These are phyloP conservation scores for Xylariales sp. DNA, from an alignment of 2,329 filamentous ascomycete genomes.

Conservation along the genomic window DNA sequence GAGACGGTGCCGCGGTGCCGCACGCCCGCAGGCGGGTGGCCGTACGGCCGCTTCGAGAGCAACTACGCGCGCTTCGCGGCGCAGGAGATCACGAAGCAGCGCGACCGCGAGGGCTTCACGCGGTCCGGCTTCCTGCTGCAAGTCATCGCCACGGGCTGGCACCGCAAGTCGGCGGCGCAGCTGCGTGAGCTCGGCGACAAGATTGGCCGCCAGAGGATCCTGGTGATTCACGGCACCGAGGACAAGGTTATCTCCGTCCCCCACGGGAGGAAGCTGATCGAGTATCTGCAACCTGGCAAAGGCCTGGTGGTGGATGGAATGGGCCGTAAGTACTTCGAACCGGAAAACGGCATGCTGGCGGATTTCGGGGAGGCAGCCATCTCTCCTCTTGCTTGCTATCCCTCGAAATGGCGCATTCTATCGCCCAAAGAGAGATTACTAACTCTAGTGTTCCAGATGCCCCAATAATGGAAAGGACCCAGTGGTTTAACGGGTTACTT, in stretches of 20 bases:
- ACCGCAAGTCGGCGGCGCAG: constrained; percentile 77
- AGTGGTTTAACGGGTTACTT: constrained; percentile 75
- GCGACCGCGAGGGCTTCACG: constrained; percentile 69
- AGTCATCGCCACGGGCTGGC: constrained; percentile 81
- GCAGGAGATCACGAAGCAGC: constrained; percentile 79
- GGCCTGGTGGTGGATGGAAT: constrained; percentile 73
- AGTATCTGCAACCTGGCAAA: constrained; percentile 68
- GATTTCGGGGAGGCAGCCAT: too few species aligned
- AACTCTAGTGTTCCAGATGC: constrained; percentile 60
- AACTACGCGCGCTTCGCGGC: constrained; percentile 88
- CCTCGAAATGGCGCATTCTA: background rate
- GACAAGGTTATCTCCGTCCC: constrained; percentile 83
- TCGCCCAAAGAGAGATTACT: constrained; percentile 10
- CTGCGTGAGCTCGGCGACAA: constrained; percentile 72
- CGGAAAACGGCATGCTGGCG: background rate
- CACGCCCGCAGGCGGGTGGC: constrained; percentile 42
- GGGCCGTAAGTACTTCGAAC: constrained; percentile 59
- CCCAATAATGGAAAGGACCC: constrained; percentile 75
- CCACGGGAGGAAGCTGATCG: constrained; percentile 76
- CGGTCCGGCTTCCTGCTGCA: constrained; percentile 79
- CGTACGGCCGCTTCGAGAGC: constrained; percentile 67
- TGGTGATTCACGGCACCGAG: constrained; percentile 79
- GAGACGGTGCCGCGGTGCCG: constrained; percentile 53
- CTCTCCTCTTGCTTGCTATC: background rate
- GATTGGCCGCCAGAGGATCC: constrained; percentile 78